Evolutionary conservation across 2,329 filamentous ascomycete genomes (phyloP), one percentile per base, ranked within the genome.

Genomic region (Pseudogymnoascus sp.): DNA sequence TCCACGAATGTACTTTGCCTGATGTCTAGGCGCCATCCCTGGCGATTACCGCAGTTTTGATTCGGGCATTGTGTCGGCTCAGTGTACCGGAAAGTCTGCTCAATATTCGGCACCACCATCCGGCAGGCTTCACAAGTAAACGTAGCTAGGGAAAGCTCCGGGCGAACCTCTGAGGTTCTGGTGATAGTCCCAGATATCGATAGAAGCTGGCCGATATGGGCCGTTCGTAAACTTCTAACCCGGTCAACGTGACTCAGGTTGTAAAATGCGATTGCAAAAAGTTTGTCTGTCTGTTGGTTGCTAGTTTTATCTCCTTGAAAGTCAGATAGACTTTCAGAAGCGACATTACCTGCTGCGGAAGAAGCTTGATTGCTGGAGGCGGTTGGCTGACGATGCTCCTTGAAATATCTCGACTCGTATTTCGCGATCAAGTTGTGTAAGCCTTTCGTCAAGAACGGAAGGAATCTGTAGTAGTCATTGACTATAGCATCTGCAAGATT

Each of bases 121-220:
- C 90, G 89, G 78, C 94, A 99, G 59, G 83, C 85, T 74, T 97
- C 90, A 75, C 94, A 99, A 63, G 88, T 85, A 71, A 99, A 99
- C 0, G 94, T 97, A 5, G 90, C 94, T 21, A 96, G 80, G 2
- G 92, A 95, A 65, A 99, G 78, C 76, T 99, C 94, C 0, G 94
- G 94, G 35, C 94, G 86, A 23, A 99, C 94, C 80, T 99, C 94
- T 8, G 94, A 99, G 5, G 94, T 99, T 74, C 94, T 85, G 1
- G 94, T 99, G 28, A 96, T 93, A 0, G 94, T 99, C 59, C 94
- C 94, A 6, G 94, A 99, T 69, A 99, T 96, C 10, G 94, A 97
- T 5, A 96, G 84, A 47, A 99, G 83, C 73, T 93, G 91, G 62
- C 94, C 94, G 70, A 99, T 95, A 69, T 96, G 92, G 66, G 85